Conservation (phyloP, 768 basidiomycete species). For the Amanita pallidorosea region DNA sequence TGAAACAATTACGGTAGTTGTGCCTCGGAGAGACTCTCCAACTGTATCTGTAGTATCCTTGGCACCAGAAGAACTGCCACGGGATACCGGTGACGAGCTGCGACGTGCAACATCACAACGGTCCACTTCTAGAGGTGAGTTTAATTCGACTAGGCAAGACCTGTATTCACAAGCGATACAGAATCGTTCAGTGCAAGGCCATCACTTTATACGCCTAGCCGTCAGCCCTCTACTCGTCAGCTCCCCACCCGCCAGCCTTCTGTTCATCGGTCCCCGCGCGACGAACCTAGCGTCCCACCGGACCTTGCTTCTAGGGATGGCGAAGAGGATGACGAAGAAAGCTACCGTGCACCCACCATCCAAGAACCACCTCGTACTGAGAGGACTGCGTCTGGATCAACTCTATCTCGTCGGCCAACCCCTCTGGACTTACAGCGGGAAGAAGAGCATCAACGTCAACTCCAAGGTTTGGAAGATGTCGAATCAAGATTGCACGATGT, state of each 20-base stretch:
- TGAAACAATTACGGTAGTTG: conserved; percentile 6
- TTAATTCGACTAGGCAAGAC: not conserved
- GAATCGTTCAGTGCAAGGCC: conserved; percentile 4
- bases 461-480: conserved; percentile 46
- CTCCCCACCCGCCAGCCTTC: not conserved
- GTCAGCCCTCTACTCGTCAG: conserved; percentile 1
- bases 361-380: not conserved
- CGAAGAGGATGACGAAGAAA: conserved; percentile 4
- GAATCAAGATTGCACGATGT: conserved; percentile 39
- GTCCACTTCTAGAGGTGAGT: conserved; percentile 1
- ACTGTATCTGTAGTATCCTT: conserved; percentile 4
- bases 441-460: conserved; percentile 39
- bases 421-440: conserved; percentile 29
- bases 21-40: conserved; percentile 9
- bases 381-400: conserved; percentile 2
- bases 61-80: conserved; percentile 2
- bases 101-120: not conserved
- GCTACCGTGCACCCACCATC: conserved; percentile 1
- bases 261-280: not conserved
- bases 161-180: not conserved
- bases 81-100: not conserved
- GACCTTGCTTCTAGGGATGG: not conserved
- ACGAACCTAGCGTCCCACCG: not conserved
- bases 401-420: conserved; percentile 20
- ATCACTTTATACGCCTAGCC: not conserved